A percentile compares a stretch with the other conserved stretches of the same genome.
Evolutionary conservation across 192 early-diverging fungal genomes (phyloP).

Genomic region (Backusella circina): DNA sequence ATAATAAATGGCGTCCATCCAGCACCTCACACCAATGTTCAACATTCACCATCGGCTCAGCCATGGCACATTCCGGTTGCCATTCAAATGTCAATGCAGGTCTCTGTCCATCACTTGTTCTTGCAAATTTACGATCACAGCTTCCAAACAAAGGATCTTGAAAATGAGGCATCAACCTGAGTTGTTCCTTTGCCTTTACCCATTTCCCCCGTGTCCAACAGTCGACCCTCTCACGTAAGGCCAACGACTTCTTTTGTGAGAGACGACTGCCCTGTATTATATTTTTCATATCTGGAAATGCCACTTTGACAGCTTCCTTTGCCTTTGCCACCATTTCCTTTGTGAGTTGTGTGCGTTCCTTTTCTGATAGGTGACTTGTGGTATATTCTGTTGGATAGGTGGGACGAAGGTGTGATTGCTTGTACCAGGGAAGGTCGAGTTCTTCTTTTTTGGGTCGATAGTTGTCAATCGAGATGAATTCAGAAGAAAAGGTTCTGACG

Average conservation of each 20-base stretch:
- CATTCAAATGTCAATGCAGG: constrained; percentile 14
- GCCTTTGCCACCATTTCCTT: neutral
- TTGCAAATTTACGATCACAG: constrained; percentile 24
- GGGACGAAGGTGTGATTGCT: neutral
- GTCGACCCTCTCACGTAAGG: constrained; percentile 1
- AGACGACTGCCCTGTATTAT: neutral
- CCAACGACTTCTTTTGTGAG: neutral
- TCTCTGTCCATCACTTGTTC: neutral
- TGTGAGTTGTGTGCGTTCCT: neutral
- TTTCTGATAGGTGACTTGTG: neutral
- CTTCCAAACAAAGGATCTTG: constrained; percentile 30
- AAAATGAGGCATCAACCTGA: constrained; percentile 15
- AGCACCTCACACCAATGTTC: constrained; percentile 37
- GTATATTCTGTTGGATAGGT: neutral
- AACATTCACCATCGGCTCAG: neutral
- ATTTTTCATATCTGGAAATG: neutral
- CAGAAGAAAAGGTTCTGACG: neutral
- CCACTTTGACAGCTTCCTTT: neutral
- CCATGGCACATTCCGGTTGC: constrained; percentile 13
- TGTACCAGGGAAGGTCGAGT: constrained; percentile 13
- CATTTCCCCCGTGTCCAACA: constrained; percentile 33
- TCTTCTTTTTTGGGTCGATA: neutral
- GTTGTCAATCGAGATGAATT: neutral
- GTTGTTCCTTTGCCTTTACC: neutral
- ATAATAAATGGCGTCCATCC: constrained; percentile 36